Evolutionary conservation across 345 rosid species (phyloP).

Genomic region (Erysimum cheiranthoides): DNA sequence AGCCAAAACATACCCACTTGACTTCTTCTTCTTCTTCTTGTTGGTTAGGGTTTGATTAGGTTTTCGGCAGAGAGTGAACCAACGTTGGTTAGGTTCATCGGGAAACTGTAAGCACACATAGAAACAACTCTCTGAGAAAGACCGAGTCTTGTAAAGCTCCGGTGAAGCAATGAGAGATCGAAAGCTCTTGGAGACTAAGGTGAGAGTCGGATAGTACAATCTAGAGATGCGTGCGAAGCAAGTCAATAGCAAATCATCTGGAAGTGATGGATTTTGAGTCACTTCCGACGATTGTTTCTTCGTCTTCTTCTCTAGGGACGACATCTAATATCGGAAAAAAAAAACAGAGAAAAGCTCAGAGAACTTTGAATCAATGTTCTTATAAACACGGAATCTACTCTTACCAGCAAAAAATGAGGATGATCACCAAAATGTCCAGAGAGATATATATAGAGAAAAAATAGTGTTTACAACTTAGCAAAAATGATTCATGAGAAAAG

Average conservation of each 20-base stretch:
- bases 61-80: neutral
- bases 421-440: too few relatives aligned
- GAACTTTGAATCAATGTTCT: too few relatives aligned
- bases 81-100: neutral
- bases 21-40: neutral
- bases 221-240: neutral
- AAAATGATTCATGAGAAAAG: too few relatives aligned
- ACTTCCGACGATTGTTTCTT: neutral
- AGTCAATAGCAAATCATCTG: neutral
- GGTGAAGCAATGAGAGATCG: neutral
- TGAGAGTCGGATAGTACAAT: neutral
- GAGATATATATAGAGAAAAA: too few relatives aligned
- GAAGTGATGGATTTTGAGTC: neutral
- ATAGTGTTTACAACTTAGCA: too few relatives aligned
- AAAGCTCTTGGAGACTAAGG: neutral
- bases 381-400: too few relatives aligned
- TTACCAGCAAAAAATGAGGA: too few relatives aligned
- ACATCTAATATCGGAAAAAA: neutral
- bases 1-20: neutral
- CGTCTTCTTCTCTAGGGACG: neutral
- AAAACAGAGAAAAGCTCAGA: too few relatives aligned
- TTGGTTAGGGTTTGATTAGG: neutral
- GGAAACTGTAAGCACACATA: neutral
- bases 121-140: neutral
- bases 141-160: neutral